phyloP scores from a whole-genome alignment of 129 eudicot species.

The Silybum marianum region DNA sequence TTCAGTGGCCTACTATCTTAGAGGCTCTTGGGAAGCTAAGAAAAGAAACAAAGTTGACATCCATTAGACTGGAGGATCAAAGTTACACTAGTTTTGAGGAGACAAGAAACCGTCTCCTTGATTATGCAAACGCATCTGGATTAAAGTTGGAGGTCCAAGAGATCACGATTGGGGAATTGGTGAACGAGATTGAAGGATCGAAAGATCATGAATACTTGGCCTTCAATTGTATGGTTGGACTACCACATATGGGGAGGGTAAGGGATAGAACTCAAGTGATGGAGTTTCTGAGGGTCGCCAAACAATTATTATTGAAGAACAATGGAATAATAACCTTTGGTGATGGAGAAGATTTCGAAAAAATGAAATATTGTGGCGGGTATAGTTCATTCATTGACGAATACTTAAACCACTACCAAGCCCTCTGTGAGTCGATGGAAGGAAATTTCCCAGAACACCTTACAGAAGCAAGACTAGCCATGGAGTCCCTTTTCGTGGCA shows the following conservation, averaged over 20 bases:
- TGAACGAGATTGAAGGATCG: slow-evolving; percentile 6
- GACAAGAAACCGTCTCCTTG: slow-evolving; percentile 39
- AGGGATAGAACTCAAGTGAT: slow-evolving; percentile 28
- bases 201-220: slow-evolving; percentile 45
- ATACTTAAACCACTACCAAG: slow-evolving; percentile 43
- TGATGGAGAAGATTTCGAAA: slow-evolving; percentile 53
- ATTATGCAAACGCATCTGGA: slow-evolving; percentile 38
- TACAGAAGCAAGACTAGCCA: slow-evolving; percentile 61
- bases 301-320: slow-evolving; percentile 19
- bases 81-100: slow-evolving; percentile 39
- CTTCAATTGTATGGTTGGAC: slow-evolving; percentile 56
- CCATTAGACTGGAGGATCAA: slow-evolving; percentile 33
- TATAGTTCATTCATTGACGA: slow-evolving; percentile 39
- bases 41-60: slow-evolving; percentile 40
- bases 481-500: slow-evolving; percentile 60
- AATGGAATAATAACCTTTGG: slow-evolving; percentile 57
- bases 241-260: slow-evolving; percentile 64
- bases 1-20: slow-evolving; percentile 63
- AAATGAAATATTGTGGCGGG: background rate
- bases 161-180: slow-evolving; percentile 30
- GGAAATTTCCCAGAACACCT: slow-evolving; percentile 42
- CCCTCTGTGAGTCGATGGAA: slow-evolving; percentile 60
- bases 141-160: slow-evolving; percentile 45
- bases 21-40: slow-evolving; percentile 42
- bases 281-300: slow-evolving; percentile 47